Percentiles rank a stretch among this genome's conserved stretches.
Conservation (phyloP, 176 grass and related monocot genomes). For the sorghum (Sorghum bicolor) region DNA sequence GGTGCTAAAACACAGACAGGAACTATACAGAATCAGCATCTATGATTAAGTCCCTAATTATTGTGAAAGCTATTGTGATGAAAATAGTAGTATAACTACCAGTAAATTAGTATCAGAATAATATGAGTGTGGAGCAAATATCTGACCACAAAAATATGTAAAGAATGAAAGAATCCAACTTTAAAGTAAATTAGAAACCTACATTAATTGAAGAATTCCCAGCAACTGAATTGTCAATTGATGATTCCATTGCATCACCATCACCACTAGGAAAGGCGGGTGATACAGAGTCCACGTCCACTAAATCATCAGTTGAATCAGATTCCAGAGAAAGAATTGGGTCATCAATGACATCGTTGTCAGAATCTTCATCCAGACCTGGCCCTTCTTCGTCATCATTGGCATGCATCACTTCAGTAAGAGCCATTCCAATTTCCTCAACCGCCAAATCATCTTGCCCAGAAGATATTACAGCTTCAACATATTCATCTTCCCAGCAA, state of each 20-base stretch:
- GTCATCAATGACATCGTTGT: slow-evolving; percentile 32
- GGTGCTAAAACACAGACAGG: background rate
- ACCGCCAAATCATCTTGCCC: slow-evolving; percentile 40
- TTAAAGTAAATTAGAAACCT: slow-evolving; percentile 26
- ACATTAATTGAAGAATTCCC: slow-evolving; percentile 36
- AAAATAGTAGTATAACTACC: background rate
- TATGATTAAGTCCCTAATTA: background rate
- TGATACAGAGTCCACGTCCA: slow-evolving; percentile 25
- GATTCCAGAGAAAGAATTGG: slow-evolving; percentile 31
- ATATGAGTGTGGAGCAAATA: background rate
- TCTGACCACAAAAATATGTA: background rate
- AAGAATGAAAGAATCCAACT: background rate
- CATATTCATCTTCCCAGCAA: slow-evolving; percentile 34
- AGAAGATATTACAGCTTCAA: slow-evolving; percentile 15
- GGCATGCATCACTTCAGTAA: slow-evolving; percentile 39
- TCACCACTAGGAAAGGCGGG: background rate
- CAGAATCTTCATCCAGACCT: slow-evolving; percentile 34
- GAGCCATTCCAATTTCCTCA: slow-evolving; percentile 51
- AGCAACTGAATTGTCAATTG: slow-evolving; percentile 15
- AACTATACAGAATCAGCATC: background rate
- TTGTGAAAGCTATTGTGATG: background rate
- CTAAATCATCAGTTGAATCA: slow-evolving; percentile 42
- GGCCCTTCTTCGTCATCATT: slow-evolving; percentile 24
- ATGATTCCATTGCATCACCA: slow-evolving; percentile 28
- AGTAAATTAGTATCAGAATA: background rate